Evolutionary conservation across 1,284 basidiomycete genomes (phyloP), one percentile per base, ranked within the genome.

Genomic region (Ceratobasidium papillatum): DNA sequence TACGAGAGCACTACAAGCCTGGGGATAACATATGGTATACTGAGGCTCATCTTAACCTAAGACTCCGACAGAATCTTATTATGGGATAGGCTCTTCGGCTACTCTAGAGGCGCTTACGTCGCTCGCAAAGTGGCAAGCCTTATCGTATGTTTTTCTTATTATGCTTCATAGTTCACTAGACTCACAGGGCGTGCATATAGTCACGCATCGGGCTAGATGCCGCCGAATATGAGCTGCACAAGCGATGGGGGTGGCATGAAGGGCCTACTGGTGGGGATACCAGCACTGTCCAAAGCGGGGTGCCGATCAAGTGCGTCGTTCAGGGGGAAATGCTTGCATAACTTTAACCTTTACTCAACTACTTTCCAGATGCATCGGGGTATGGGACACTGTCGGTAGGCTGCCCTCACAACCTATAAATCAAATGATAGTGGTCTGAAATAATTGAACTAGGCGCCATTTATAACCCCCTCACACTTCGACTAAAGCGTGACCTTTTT

Each of bases 91-190:
- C 38, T 69, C 12, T 69, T 69, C 22, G 66, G 66, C 1, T 69
- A 69, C 25, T 69, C 66, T 3, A 69, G 66, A n/a, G 75, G 75
- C 8, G 75, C 75, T 27, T 76, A 76, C 68, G 75, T 63, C n/a
- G 75, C 59, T 27, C 73, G 75, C 3, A 76, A 75, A 47, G 74
- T 76, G 7, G 75, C 75, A 3, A 68, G 58, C 36, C 54, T 76
- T 17, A 76, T 76, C 34, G 75, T 76, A 22, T 27, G 75, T 68
- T 30, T n/a, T n/a, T n/a, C n/a, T n/a, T 36, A 25, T 25, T 36
- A 8, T 12, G 9, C 22, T 69, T 3, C 4, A 1, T 8, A 17
- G 19, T 38, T 22, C 1, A 9, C n/a, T n/a, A 7, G n/a, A 17
- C 52, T 30, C 30, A 30, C n/a, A 54, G 30, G 25, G 32, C 41